Evolutionary conservation across 345 rosid genomes (phyloP).

Genomic region (Eucalyptus rudis): DNA sequence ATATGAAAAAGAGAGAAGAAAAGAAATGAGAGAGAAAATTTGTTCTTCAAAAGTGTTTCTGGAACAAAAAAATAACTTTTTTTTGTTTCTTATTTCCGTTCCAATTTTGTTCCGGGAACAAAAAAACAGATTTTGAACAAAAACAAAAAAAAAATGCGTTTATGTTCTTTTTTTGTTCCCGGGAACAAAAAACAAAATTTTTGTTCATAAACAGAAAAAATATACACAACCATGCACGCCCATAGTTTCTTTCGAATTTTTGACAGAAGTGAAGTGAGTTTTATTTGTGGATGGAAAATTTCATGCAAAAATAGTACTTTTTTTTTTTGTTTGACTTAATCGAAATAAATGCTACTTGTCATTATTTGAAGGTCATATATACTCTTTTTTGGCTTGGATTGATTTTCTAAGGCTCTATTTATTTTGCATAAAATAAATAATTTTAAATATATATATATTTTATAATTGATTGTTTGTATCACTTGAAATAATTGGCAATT

Average conservation of each 20-base stretch:
- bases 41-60: too few relatives aligned
- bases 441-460: not conserved
- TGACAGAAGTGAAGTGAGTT: not conserved
- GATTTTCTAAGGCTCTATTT: not conserved
- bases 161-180: too few relatives aligned
- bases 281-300: not conserved
- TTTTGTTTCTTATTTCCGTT: too few relatives aligned
- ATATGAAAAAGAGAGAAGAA: too few relatives aligned
- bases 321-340: not conserved
- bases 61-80: too few relatives aligned
- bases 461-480: not conserved
- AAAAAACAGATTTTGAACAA: too few relatives aligned
- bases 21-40: too few relatives aligned
- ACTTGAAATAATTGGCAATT: not conserved
- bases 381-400: not conserved
- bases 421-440: not conserved
- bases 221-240: too few relatives aligned
- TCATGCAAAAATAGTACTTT: not conserved
- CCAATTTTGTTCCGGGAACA: too few relatives aligned
- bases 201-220: too few relatives aligned
- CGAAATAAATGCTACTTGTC: not conserved
- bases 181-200: too few relatives aligned
- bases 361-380: not conserved
- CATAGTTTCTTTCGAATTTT: not conserved
- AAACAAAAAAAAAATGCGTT: too few relatives aligned